Base-by-base conservation (phyloP, 345 rosid genomes). In the Syzygium jambos region DNA sequence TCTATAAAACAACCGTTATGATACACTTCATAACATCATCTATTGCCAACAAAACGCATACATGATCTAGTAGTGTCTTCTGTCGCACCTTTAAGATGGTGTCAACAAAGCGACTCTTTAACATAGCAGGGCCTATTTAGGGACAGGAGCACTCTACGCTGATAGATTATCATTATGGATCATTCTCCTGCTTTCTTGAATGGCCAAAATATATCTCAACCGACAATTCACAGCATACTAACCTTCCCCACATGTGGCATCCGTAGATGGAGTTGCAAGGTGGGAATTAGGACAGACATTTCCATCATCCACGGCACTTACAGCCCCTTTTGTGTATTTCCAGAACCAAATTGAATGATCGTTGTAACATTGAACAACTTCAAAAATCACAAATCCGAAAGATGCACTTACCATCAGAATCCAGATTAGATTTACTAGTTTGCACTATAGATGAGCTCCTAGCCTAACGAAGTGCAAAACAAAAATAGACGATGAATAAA, bases 111-210 rank as follows among this genome's bases (percentile, higher is more conserved):
- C 98, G 96, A 38, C 87, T 91, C 90, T 92, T 97, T 43, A 97
- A 87, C 61, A 92, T 93, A 61, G 96, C 99, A 96, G 93, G 88
- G 96, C 98, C 89, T 93, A 96, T 78, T 91, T 88, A 10, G 99
- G 89, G 87, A 86, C 59, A 53, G 93, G 49, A 52, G 90, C 61
- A 88, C 84, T 86, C 93, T 91, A 92, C 49, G 88, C 98, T 97
- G 90, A 87, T 90, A 41, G 57, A 90, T 46, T 43, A 13, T 88
- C 51, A 51, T 52, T 11, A 29, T 53, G 8, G 41, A 41, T 59
- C 29, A 49, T 11, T 11, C 22, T 15, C 65, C 56, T 84, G 59
- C 25, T 41, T 56, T 51, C 85, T 19, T 41, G 52, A 57, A 84
- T 22, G 52, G 17, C 61, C 30, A 52, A 78, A 27, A 41, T 85